Base-by-base conservation (phyloP, 768 basidiomycete species). In the Russula brevipes region DNA sequence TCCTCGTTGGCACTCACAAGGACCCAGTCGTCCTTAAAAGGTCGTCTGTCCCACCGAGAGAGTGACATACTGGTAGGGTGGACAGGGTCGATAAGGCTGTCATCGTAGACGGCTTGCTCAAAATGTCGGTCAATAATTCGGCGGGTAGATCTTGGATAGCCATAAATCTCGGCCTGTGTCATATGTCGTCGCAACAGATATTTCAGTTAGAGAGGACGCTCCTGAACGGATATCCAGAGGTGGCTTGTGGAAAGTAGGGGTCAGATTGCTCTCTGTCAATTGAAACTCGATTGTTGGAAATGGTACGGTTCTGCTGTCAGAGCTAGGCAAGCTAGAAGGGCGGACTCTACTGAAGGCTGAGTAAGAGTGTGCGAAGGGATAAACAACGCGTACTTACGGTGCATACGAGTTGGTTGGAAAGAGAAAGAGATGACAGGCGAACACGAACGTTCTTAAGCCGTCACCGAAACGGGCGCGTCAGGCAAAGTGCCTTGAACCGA, bases 81-180 rank as follows among this genome's bases (percentile, higher is more conserved):
- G 0, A 80, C 80, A 55, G 80, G 79, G 66, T 82, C 81, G 65
- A 87, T 83, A 39, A 89, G 79, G n/a, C 82, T 76, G 66, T 87
- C 85, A 68, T 89, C 87, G 56, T 87, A 85, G 5, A 85, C 81
- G 1, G 88, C 86, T 31, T 87, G 77, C 69, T 86, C 81, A 69
- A 91, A 90, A 91, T 87, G 51, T 82, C 77, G 1, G 80, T 78
- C 82, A 84, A 85, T 2, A 91, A 76, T 75, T 91, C 89, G 8
- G 82, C 80, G 3, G 89, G 89, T 2, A 91, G 78, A 50, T 80
- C 72, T 9, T 50, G 46, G 6, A 52, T 63, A 17, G 41, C 5
- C 66, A 68, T 69, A n/a, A 39, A 30, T 10, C 54, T 57, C 63
- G 24, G 16, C 6, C 33, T 36, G 36, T 16, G 36, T 11, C 30